Evolutionary conservation across 1,284 basidiomycete species (phyloP), one percentile per base, ranked within the genome.

Genomic region (Ustilago xerochloae): DNA sequence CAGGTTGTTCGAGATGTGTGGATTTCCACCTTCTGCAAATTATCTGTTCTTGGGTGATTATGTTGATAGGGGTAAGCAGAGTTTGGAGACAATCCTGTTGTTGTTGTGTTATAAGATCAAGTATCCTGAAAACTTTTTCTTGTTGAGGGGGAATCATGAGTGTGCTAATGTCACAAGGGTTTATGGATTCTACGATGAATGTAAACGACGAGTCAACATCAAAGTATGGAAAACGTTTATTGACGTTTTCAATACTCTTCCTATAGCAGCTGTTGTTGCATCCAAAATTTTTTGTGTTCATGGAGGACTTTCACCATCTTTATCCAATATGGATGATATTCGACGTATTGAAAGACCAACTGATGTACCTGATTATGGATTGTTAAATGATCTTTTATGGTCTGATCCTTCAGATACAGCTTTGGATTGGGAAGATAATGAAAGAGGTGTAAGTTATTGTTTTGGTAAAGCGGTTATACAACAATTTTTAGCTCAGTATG

Each of bases 151-250:
- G 48, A 99, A 99, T 86, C 97, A 99, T 86, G 97, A 99, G 87
- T 99, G 97, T 84, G 97, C 97, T 46, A 98, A 97, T 84, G 95
- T 99, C 61, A 99, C 96, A 52, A 89, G 97, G 94, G 96, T 99
- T 28, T 99, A 99, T 84, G 96, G 96, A 39, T 99, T 99, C 87
- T 99, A 99, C 86, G 96, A 99, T 87, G 96, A 99, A 87, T 99
- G 97, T 89, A 99, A 99, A 87, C 91, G 97, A 82, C 90, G 97
- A 78, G 96, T 94, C 88, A 98, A 97, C 86, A 96, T 99, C 89
- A 99, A 99, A 88, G 95, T 94, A 38, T 99, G 97, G 97, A 99
- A 98, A 87, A 95, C 94, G 13, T 99, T 99, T 85, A 94, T 98
- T 85, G 97, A 99, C 86, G 96, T 98, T 43, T 99, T 99, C 89